Conservation (phyloP, 805 yeast species). For the Yarrowia divulgata region DNA sequence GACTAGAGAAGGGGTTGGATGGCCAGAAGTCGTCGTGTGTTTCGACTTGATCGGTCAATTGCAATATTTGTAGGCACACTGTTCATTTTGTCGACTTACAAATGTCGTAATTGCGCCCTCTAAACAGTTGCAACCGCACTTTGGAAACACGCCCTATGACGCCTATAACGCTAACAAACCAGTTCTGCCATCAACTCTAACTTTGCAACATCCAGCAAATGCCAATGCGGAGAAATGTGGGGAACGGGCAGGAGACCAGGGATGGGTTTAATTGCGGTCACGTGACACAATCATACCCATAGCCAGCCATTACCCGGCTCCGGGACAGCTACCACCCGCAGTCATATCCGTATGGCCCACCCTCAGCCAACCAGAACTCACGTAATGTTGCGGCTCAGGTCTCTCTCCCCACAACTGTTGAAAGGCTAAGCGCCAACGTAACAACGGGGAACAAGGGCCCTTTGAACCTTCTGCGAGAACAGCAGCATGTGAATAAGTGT, state of each 20-base stretch:
- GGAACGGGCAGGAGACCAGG: not conserved
- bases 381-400: not conserved
- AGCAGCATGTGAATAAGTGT: conserved; percentile 34
- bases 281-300: not conserved
- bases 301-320: not conserved
- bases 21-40: too few relatives aligned
- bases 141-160: not conserved
- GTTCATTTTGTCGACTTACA: too few relatives aligned
- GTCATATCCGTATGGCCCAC: not conserved
- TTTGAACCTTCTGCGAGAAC: not conserved
- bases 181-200: conserved; percentile 11
- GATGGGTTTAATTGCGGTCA: not conserved
- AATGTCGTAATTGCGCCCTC: too few relatives aligned
- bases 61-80: too few relatives aligned
- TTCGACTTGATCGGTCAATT: too few relatives aligned
- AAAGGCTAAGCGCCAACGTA: conserved; percentile 19
- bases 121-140: too few relatives aligned
- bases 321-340: not conserved
- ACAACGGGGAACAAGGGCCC: conserved; percentile 16
- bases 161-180: not conserved
- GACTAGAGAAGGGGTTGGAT: too few relatives aligned
- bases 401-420: conserved; percentile 29
- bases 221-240: conserved; percentile 16
- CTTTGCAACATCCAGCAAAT: conserved; percentile 4
- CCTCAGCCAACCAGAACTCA: not conserved